These are phyloP conservation scores for Lactuca saligna DNA, from an alignment of 129 eudicot genomes.

Conservation along the genomic window DNA sequence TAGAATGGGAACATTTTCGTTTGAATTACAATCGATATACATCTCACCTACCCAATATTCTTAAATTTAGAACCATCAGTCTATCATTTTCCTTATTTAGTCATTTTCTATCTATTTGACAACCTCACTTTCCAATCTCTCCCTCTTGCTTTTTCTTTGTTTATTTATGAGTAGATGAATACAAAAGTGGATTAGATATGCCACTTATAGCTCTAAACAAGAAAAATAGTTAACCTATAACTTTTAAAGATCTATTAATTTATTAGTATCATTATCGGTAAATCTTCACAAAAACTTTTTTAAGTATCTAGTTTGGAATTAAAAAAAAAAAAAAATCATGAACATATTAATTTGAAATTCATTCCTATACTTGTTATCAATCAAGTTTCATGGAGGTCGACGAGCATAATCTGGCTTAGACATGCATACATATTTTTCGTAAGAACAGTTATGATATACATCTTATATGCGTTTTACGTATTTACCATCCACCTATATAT, in stretches of 20 bases:
- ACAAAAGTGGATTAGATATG: neutral
- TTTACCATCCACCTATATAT: too few species aligned
- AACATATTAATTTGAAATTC: neutral
- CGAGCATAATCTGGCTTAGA: too few species aligned
- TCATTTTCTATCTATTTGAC: conserved; percentile 20
- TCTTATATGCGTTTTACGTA: too few species aligned
- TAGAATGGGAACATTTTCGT: conserved; percentile 22
- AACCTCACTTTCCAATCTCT: conserved; percentile 3
- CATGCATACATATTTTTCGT: too few species aligned
- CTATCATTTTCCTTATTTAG: conserved; percentile 31
- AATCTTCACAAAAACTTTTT: neutral
- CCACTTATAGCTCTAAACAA: neutral
- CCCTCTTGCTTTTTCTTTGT: neutral
- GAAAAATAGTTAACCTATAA: neutral
- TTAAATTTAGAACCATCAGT: conserved; percentile 18
- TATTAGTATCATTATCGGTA: neutral
- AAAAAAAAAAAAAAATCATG: too few species aligned
- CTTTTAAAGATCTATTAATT: neutral
- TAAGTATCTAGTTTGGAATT: neutral
- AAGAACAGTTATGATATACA: too few species aligned
- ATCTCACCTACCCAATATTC: conserved; percentile 36
- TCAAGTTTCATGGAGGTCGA: too few species aligned
- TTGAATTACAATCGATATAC: conserved; percentile 24
- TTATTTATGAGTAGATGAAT: conserved; percentile 2
- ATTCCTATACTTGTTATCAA: neutral